A percentile compares a stretch with the other conserved stretches of the same genome.
These are phyloP conservation scores for Podaxis mareebaensis DNA, from an alignment of 768 basidiomycete genomes.

Conservation along the genomic window DNA sequence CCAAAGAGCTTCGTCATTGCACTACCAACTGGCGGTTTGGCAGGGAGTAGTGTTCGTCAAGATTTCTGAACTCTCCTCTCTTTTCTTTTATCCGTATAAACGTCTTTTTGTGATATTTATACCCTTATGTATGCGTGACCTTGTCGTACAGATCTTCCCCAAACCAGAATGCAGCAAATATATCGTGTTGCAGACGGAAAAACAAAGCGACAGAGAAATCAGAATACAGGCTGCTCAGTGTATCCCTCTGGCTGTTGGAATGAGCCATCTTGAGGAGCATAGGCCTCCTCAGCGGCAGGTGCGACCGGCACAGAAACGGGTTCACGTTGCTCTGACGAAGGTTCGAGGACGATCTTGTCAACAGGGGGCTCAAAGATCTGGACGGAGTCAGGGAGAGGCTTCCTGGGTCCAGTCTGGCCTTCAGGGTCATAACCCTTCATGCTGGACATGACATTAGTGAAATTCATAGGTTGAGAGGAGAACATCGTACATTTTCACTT, in stretches of 20 bases:
- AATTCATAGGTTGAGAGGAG: neutral
- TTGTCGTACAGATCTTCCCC: neutral
- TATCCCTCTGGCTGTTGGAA: constrained; percentile 43
- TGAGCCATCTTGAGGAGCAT: constrained; percentile 41
- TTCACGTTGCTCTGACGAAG: constrained; percentile 87
- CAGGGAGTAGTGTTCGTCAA: constrained; percentile 48
- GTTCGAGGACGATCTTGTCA: constrained; percentile 88
- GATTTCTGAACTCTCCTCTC: constrained; percentile 10
- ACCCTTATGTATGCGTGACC: neutral
- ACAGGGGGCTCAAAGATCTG: constrained; percentile 85
- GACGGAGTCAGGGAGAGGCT: constrained; percentile 95
- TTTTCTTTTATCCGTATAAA: neutral
- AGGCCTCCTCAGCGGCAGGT: constrained; percentile 55
- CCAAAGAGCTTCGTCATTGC: constrained; percentile 35
- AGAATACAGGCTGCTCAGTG: constrained; percentile 60
- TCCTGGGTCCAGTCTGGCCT: constrained; percentile 84
- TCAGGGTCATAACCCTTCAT: constrained; percentile 98
- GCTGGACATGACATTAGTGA: constrained; percentile 40
- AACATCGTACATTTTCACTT: constrained; percentile 89
- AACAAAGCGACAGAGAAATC: constrained; percentile 30
- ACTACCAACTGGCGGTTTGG: constrained; percentile 48
- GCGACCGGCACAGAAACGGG: constrained; percentile 53
- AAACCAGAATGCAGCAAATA: neutral
- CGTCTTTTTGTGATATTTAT: neutral
- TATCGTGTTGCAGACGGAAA: constrained; percentile 4